Evolutionary conservation across 768 basidiomycete species (phyloP).

Genomic region (Russula griseocarnosa): DNA sequence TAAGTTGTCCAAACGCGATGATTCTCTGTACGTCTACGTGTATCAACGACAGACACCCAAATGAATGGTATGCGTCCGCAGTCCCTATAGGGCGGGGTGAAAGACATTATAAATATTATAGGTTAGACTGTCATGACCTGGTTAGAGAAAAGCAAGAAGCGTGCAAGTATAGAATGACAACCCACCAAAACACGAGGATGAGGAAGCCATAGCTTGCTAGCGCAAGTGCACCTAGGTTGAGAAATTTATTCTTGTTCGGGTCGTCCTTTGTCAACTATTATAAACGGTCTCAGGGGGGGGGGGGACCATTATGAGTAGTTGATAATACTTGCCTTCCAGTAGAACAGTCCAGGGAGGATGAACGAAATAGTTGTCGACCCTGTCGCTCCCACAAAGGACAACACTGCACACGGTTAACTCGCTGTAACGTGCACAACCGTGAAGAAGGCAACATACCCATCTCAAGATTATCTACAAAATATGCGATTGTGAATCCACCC

Average conservation of each 20-base stretch:
- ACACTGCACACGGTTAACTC: constrained; percentile 47
- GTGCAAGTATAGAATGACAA: neutral
- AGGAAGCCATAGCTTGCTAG: constrained; percentile 70
- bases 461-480: constrained; percentile 71
- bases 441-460: constrained; percentile 51
- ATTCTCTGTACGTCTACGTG: constrained; percentile 6
- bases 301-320: neutral
- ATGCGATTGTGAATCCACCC: constrained; percentile 67
- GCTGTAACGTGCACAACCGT: neutral
- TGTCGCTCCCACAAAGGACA: constrained; percentile 95
- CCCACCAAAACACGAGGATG: constrained; percentile 88
- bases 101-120: constrained; percentile 74
- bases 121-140: constrained; percentile 48
- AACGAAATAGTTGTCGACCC: constrained; percentile 97
- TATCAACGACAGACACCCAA: neutral
- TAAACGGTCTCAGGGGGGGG: neutral
- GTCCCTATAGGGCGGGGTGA: constrained; percentile 32
- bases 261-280: constrained; percentile 67
- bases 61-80: neutral
- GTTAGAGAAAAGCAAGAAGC: constrained; percentile 19
- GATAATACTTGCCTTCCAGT: constrained; percentile 68
- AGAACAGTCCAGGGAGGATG: constrained; percentile 89
- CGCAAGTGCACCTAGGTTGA: constrained; percentile 59
- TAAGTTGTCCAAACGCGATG: neutral
- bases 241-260: constrained; percentile 46